Conservation (phyloP, 2,329 filamentous ascomycete genomes). For the Botrytis squamosa region DNA sequence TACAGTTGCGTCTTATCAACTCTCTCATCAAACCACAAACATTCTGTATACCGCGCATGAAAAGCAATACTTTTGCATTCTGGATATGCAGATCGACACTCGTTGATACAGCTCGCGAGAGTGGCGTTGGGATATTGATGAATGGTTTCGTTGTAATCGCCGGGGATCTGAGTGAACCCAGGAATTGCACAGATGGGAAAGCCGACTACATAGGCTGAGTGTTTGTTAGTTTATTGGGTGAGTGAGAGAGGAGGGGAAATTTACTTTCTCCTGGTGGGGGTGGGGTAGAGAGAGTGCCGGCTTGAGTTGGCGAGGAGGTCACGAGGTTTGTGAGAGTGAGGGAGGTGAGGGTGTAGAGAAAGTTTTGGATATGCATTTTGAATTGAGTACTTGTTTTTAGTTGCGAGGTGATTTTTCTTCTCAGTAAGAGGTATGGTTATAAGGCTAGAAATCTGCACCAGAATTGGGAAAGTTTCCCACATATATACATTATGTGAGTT, state of each 20-base stretch:
- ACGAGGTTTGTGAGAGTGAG: conserved; percentile 8
- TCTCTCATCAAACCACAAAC: conserved; percentile 12
- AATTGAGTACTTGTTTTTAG: not conserved
- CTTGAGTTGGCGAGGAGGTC: not conserved
- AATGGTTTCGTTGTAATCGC: conserved; percentile 7
- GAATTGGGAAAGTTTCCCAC: not conserved
- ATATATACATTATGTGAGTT: not conserved
- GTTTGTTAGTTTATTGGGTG: not conserved
- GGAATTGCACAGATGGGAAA: conserved; percentile 3
- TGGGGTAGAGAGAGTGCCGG: not conserved
- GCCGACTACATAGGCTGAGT: not conserved
- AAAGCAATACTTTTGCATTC: conserved; percentile 14
- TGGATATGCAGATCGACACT: conserved; percentile 16
- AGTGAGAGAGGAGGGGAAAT: too few relatives aligned
- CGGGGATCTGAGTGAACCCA: not conserved
- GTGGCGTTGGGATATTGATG: conserved; percentile 5
- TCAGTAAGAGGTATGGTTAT: not conserved
- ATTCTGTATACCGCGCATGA: conserved; percentile 9
- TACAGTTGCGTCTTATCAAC: conserved; percentile 16
- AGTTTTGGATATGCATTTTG: not conserved
- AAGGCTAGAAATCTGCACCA: too few relatives aligned
- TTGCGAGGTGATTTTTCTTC: not conserved
- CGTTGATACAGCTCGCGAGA: not conserved
- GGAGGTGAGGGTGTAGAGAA: not conserved
- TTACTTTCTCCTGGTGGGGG: conserved; percentile 17